Percentiles rank a stretch among this genome's conserved stretches.
phyloP scores from a whole-genome alignment of 179 eudicot species.

The Actinidia chinensis region DNA sequence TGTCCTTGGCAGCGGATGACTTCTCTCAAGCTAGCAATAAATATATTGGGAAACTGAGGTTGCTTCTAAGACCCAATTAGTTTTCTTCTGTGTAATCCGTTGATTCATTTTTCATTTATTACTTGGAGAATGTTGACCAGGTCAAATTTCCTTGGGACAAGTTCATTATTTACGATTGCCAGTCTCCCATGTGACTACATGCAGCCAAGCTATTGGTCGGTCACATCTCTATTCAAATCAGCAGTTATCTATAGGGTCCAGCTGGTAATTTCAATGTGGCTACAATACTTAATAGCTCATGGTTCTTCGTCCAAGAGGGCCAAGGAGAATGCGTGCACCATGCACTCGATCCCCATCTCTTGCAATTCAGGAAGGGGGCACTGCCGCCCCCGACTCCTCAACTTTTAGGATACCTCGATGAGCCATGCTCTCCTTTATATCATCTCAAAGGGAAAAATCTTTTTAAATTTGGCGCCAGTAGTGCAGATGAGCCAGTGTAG shows the following conservation, averaged over 20 bases:
- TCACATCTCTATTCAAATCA: conserved; percentile 26
- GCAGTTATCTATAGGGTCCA: conserved; percentile 26
- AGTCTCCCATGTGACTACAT: conserved; percentile 29
- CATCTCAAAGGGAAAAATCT: conserved; percentile 15
- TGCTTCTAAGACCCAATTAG: neutral
- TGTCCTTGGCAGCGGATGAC: conserved; percentile 42
- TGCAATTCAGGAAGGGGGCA: conserved; percentile 45
- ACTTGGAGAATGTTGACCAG: conserved; percentile 22
- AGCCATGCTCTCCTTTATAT: conserved; percentile 12
- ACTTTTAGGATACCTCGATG: conserved; percentile 27
- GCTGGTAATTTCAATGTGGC: conserved; percentile 32
- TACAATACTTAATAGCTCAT: conserved; percentile 52
- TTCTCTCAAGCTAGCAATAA: conserved; percentile 40
- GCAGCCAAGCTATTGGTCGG: conserved; percentile 20
- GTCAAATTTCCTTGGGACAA: conserved; percentile 57
- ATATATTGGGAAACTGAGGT: conserved; percentile 55
- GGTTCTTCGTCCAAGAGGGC: conserved; percentile 55
- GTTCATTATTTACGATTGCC: conserved; percentile 43
- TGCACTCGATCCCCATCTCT: conserved; percentile 44
- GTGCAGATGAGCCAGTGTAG: conserved; percentile 11
- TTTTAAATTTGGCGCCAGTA: conserved; percentile 10
- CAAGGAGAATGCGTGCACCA: conserved; percentile 55
- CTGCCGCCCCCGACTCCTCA: conserved; percentile 43
- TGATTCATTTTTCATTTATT: neutral
- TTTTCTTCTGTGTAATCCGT: conserved; percentile 17